These are phyloP conservation scores for Penicillium goetzii DNA, from an alignment of 495 filamentous ascomycete genomes.

Conservation along the genomic window DNA sequence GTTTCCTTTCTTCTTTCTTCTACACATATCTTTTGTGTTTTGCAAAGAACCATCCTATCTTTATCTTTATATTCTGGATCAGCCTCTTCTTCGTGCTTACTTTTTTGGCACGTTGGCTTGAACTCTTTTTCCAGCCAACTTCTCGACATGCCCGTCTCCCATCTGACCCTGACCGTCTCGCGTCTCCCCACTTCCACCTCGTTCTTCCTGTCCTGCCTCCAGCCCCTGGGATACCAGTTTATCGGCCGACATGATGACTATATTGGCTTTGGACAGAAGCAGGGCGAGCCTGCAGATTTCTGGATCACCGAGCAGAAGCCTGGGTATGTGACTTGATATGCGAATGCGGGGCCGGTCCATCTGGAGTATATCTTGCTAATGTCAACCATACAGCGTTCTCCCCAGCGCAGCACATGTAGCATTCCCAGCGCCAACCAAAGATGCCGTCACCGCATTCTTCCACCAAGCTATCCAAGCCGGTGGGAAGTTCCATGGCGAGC, in stretches of 20 bases:
- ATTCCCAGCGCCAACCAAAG: slow-evolving; percentile 57
- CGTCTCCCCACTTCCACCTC: slow-evolving; percentile 78
- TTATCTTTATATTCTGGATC: not conserved
- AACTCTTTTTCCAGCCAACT: slow-evolving; percentile 18
- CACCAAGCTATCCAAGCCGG: slow-evolving; percentile 60
- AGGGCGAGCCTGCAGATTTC: slow-evolving; percentile 58
- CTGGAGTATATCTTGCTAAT: slow-evolving; percentile 19
- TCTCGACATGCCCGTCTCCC: slow-evolving; percentile 58
- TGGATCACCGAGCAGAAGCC: slow-evolving; percentile 60
- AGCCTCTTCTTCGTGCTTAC: slow-evolving; percentile 3
- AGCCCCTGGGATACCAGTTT: slow-evolving; percentile 75
- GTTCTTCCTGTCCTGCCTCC: slow-evolving; percentile 76
- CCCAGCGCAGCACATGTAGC: slow-evolving; percentile 60
- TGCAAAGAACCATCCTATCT: slow-evolving; percentile 6
- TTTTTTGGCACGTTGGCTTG: slow-evolving; percentile 15
- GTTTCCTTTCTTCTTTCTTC: slow-evolving; percentile 24
- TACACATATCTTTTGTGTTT: slow-evolving; percentile 16
- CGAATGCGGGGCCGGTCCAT: not conserved
- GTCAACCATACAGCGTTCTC: slow-evolving; percentile 41
- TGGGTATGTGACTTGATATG: slow-evolving; percentile 45
- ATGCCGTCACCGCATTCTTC: slow-evolving; percentile 63
- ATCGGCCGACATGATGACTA: slow-evolving; percentile 56
- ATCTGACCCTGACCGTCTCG: slow-evolving; percentile 67
- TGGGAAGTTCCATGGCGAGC: slow-evolving; percentile 59
- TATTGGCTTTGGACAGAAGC: slow-evolving; percentile 60